phyloP scores from a whole-genome alignment of 176 grass and related monocot genomes.

The bread wheat (Triticum aestivum) region DNA sequence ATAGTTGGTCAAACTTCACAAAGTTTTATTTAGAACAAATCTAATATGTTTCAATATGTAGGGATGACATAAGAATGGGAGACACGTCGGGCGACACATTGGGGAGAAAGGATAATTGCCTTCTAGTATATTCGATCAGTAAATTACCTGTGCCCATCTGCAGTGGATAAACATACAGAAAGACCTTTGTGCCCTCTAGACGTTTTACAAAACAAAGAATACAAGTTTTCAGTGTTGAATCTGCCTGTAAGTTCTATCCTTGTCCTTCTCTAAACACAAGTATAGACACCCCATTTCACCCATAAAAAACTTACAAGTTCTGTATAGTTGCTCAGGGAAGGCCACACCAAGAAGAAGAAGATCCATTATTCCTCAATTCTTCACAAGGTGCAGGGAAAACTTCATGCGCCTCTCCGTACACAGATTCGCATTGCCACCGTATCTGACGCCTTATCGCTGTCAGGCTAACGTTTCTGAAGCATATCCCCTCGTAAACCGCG shows the following conservation, averaged over 20 bases:
- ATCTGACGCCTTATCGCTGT: slow-evolving; percentile 31
- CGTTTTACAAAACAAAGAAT: neutral
- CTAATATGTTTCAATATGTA: neutral
- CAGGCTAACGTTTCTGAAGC: slow-evolving; percentile 75
- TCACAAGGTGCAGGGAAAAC: slow-evolving; percentile 68
- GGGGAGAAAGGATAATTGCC: neutral
- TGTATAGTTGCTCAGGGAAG: slow-evolving; percentile 30
- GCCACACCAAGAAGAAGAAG: slow-evolving; percentile 61
- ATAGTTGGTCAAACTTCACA: neutral
- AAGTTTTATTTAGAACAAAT: neutral
- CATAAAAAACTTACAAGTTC: neutral
- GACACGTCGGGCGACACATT: neutral
- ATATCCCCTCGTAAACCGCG: slow-evolving; percentile 57
- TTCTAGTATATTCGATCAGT: neutral
- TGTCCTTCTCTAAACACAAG: neutral
- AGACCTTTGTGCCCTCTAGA: neutral
- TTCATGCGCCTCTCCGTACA: slow-evolving; percentile 60
- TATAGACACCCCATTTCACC: slow-evolving; percentile 2
- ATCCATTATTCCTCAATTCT: slow-evolving; percentile 50
- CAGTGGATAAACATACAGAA: neutral
- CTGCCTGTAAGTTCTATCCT: neutral
- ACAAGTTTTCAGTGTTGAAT: neutral
- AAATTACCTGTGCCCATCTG: neutral
- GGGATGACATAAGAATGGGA: neutral
- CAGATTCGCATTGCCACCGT: slow-evolving; percentile 70